Evolutionary conservation across 306 rosid genomes (phyloP).

Genomic region (Vigna mungo): DNA sequence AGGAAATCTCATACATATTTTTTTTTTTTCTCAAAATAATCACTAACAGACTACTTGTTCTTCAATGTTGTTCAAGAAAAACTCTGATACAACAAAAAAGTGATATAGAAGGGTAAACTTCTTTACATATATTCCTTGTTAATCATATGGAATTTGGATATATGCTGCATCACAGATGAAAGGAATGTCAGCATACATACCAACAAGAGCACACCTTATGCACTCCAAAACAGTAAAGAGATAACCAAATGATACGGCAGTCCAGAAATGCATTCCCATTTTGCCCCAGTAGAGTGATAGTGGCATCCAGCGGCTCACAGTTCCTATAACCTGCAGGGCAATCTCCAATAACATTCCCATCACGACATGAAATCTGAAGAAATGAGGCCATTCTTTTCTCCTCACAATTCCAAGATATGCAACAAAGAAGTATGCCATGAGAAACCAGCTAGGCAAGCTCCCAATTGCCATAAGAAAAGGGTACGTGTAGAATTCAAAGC

Average conservation of each 20-base stretch:
- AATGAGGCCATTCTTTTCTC: conserved; percentile 98
- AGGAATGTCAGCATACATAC: conserved; percentile 96
- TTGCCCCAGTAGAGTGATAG: conserved; percentile 79
- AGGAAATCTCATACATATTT: conserved; percentile 31
- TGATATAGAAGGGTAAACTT: conserved; percentile 18
- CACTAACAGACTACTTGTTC: conserved; percentile 30
- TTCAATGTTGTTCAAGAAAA: conserved; percentile 17
- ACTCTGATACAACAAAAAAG: conserved; percentile 34
- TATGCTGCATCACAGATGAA: conserved; percentile 89
- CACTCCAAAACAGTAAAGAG: conserved; percentile 82
- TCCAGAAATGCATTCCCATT: conserved; percentile 96
- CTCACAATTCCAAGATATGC: conserved; percentile 96
- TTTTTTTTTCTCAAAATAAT: conserved; percentile 18
- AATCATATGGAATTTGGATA: conserved; percentile 90
- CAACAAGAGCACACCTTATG: conserved; percentile 84
- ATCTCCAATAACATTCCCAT: conserved; percentile 95
- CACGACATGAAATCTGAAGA: conserved; percentile 90
- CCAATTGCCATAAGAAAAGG: conserved; percentile 87
- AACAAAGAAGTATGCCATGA: conserved; percentile 87
- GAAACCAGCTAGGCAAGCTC: conserved; percentile 86
- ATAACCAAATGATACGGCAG: conserved; percentile 63
- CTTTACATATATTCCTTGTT: conserved; percentile 47
- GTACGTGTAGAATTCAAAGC: conserved; percentile 68
- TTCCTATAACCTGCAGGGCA: conserved; percentile 88
- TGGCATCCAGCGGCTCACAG: conserved; percentile 96